phyloP scores from a whole-genome alignment of 768 basidiomycete species.

The Rhizopogon vinicolor region DNA sequence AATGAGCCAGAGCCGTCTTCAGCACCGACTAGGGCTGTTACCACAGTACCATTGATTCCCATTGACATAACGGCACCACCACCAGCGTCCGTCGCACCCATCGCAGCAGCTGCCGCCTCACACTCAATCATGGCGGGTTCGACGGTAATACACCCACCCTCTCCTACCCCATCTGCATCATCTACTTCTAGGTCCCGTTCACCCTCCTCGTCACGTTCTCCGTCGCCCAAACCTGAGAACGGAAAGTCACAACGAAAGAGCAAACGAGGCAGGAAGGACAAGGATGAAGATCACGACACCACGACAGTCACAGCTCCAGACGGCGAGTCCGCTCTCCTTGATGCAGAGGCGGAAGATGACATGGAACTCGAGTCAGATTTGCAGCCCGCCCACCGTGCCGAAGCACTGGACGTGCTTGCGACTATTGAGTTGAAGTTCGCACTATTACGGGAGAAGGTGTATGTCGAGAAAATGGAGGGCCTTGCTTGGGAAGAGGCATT shows the following conservation, averaged over 20 bases:
- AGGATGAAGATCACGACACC: slow-evolving; percentile 10
- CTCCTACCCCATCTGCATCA: slow-evolving; percentile 33
- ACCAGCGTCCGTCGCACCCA: slow-evolving; percentile 20
- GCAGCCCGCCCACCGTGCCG: slow-evolving; percentile 77
- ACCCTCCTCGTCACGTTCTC: slow-evolving; percentile 34
- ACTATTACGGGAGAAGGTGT: slow-evolving; percentile 76
- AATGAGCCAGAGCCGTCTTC: slow-evolving; percentile 15
- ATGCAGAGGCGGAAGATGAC: slow-evolving; percentile 30
- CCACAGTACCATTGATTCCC: background rate
- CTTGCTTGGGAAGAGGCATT: slow-evolving; percentile 85
- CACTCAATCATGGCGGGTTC: slow-evolving; percentile 49
- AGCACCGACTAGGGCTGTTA: background rate
- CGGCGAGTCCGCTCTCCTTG: background rate
- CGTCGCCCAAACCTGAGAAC: slow-evolving; percentile 31
- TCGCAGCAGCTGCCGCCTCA: slow-evolving; percentile 34
- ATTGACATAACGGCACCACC: slow-evolving; percentile 11
- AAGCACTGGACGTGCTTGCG: slow-evolving; percentile 85
- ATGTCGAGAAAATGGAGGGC: slow-evolving; percentile 92
- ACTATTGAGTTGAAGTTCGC: slow-evolving; percentile 94
- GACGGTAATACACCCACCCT: slow-evolving; percentile 31
- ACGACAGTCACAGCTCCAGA: background rate
- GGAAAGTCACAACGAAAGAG: slow-evolving; percentile 15
- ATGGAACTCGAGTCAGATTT: slow-evolving; percentile 60
- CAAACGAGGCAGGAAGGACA: slow-evolving; percentile 14
- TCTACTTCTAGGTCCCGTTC: slow-evolving; percentile 28